Evolutionary conservation across 345 rosid genomes (phyloP).

Genomic region (Linum lewisii): DNA sequence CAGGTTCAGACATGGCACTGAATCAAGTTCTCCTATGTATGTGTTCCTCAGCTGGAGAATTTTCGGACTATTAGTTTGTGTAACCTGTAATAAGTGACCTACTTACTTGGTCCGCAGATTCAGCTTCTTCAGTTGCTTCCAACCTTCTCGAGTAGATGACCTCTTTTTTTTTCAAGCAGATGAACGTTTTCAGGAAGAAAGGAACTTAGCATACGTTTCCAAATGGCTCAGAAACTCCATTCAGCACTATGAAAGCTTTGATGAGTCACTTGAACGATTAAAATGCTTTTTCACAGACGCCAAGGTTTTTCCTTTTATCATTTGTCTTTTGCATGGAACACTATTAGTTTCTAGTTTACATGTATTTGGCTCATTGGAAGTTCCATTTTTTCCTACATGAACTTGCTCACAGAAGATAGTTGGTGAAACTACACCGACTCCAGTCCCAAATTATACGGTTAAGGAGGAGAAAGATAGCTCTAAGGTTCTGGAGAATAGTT

Average conservation of each 20-base stretch:
- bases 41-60: not conserved
- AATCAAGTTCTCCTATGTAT: not conserved
- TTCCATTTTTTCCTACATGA: constrained; percentile 17
- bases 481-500: constrained; percentile 18
- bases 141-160: not conserved
- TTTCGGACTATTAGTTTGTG: too few species aligned
- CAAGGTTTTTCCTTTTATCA: constrained; percentile 39
- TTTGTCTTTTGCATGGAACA: constrained; percentile 1
- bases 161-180: constrained; percentile 34
- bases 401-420: constrained; percentile 42
- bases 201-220: constrained; percentile 62
- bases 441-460: constrained; percentile 18
- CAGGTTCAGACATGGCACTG: not conserved
- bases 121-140: not conserved
- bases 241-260: constrained; percentile 48
- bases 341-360: not conserved
- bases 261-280: constrained; percentile 47
- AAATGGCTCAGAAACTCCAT: constrained; percentile 92
- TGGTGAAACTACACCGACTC: constrained; percentile 26
- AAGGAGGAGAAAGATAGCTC: constrained; percentile 18
- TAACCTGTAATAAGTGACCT: not conserved
- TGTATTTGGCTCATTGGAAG: constrained; percentile 5
- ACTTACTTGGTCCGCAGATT: not conserved
- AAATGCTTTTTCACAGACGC: constrained; percentile 61
- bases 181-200: constrained; percentile 67